phyloP scores from a whole-genome alignment of 257 asterid genomes.

The Orobanche coerulescens region DNA sequence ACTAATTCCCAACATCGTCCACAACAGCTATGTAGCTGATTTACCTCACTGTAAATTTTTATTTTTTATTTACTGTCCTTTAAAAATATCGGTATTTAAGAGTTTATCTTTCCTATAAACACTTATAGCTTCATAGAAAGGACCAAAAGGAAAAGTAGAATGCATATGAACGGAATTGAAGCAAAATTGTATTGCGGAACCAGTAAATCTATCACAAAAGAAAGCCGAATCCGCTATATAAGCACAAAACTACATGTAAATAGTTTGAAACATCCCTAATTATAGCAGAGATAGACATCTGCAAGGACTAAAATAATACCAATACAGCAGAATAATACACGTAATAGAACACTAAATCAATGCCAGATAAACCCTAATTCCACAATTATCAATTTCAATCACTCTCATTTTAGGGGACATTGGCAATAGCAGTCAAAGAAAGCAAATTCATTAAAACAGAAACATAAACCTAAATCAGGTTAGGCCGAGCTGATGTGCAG shows the following conservation, averaged over 20 bases:
- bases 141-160: not conserved
- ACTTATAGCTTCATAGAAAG: not conserved
- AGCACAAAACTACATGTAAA: slow-evolving; percentile 4
- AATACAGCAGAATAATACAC: slow-evolving; percentile 5
- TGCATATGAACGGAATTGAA: not conserved
- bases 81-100: not conserved
- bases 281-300: not conserved
- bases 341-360: not conserved
- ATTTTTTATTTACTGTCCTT: not conserved
- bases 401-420: not conserved
- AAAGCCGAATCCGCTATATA: not conserved
- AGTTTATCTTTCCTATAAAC: no score
- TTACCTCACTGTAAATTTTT: not conserved
- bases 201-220: not conserved
- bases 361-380: not conserved
- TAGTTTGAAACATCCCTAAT: not conserved
- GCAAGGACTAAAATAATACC: slow-evolving; percentile 1
- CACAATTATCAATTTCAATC: not conserved
- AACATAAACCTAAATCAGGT: not conserved
- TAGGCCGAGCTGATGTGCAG: not conserved
- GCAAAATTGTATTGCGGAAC: not conserved
- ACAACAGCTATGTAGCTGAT: not conserved
- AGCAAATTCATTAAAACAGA: not conserved
- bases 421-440: not conserved
- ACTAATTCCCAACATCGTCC: not conserved